Evolutionary conservation across 306 rosid species (phyloP).

Genomic region (Sophora flavescens): DNA sequence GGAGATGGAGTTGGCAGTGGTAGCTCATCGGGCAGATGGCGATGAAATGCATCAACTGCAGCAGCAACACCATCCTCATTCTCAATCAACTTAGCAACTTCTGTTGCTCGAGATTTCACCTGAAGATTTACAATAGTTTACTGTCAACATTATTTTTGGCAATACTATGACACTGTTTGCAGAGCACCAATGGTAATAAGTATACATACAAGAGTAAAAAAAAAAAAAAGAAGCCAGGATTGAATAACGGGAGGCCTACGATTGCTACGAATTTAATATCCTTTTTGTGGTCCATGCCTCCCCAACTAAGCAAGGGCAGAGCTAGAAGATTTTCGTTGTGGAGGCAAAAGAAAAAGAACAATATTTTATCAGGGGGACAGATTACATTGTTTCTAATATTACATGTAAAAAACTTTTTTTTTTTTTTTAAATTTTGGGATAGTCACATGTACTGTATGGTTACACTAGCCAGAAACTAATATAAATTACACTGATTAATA

Average conservation of each 20-base stretch:
- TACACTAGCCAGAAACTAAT: too few species aligned
- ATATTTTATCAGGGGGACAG: not conserved
- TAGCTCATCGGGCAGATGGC: slow-evolving; percentile 79
- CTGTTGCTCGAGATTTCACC: slow-evolving; percentile 80
- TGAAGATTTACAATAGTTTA: slow-evolving; percentile 41
- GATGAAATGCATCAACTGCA: slow-evolving; percentile 92
- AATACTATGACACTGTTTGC: not conserved
- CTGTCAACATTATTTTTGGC: slow-evolving; percentile 17
- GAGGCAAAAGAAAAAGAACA: too few species aligned
- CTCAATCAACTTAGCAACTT: slow-evolving; percentile 79
- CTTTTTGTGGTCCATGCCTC: not conserved
- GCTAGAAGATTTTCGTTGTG: not conserved
- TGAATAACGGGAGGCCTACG: not conserved
- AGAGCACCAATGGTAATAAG: not conserved
- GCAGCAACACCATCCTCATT: slow-evolving; percentile 94
- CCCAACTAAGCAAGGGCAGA: not conserved
- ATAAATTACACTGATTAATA: too few species aligned
- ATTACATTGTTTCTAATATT: not conserved
- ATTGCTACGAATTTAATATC: not conserved
- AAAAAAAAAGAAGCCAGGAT: not conserved
- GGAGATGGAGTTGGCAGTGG: slow-evolving; percentile 67
- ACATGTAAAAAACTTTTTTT: too few species aligned
- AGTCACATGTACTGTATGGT: too few species aligned
- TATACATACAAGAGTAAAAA: not conserved
- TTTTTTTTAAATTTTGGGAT: too few species aligned